Conservation (phyloP, 2,329 filamentous ascomycete genomes). For the Microcyclospora pomicola region DNA sequence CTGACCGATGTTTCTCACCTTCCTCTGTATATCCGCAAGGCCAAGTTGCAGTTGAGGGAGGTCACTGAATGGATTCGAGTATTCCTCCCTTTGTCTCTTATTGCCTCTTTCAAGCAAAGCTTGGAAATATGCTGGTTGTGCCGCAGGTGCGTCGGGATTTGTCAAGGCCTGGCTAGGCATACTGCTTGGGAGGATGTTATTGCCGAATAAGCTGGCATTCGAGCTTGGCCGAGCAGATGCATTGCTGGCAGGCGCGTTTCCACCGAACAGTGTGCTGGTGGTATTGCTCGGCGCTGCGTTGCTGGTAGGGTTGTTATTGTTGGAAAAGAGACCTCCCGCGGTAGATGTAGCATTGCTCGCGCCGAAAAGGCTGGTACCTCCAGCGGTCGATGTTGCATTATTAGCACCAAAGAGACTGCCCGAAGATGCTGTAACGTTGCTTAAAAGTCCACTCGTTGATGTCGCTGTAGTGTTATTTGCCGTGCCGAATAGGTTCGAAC, state of each 20-base stretch:
- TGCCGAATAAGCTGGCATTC: conserved; percentile 5
- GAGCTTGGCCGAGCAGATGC: conserved; percentile 22
- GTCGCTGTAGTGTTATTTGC: neutral
- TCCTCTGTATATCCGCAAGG: conserved; percentile 67
- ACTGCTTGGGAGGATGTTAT: conserved; percentile 3
- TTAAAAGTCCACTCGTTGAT: neutral
- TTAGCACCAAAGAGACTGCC: conserved; percentile 3
- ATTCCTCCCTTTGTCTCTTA: conserved; percentile 55
- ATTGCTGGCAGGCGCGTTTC: neutral
- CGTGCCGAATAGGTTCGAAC: neutral
- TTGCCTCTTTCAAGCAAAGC: conserved; percentile 49
- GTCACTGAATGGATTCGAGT: conserved; percentile 52
- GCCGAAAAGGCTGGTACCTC: neutral
- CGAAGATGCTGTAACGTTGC: neutral
- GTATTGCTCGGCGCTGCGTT: neutral
- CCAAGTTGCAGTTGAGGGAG: conserved; percentile 83
- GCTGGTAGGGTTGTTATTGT: conserved; percentile 1
- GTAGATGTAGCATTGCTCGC: conserved; percentile 1
- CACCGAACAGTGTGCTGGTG: neutral
- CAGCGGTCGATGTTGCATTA: conserved; percentile 1
- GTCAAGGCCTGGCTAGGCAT: neutral
- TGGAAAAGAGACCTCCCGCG: conserved; percentile 3
- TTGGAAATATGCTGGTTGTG: conserved; percentile 43
- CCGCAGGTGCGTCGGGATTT: conserved; percentile 2
- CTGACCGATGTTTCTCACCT: conserved; percentile 64